A percentile compares a stretch with the other conserved stretches of the same genome.
Evolutionary conservation across 495 filamentous ascomycete genomes (phyloP).

Genomic region (Geopyxis carbonaria): DNA sequence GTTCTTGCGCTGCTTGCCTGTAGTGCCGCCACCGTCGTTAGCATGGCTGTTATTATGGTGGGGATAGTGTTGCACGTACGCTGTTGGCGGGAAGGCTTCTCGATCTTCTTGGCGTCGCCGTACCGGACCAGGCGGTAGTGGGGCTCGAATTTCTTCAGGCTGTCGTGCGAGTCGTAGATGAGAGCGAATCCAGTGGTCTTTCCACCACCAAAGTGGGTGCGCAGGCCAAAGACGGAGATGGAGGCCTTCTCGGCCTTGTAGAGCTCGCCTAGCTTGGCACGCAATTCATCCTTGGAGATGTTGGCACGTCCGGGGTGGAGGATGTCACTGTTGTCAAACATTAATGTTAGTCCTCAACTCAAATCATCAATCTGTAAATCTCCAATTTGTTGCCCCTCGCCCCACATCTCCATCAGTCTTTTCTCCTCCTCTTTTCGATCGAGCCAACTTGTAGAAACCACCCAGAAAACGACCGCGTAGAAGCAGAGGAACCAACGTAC

Average conservation of each 20-base stretch:
- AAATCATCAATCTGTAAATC: constrained; percentile 5
- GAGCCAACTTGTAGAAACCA: background rate
- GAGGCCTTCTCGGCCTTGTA: constrained; percentile 97
- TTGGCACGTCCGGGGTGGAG: constrained; percentile 97
- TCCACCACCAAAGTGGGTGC: constrained; percentile 96
- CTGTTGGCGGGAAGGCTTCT: constrained; percentile 93
- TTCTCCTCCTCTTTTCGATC: constrained; percentile 1
- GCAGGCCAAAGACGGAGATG: constrained; percentile 93
- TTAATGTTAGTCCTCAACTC: no score
- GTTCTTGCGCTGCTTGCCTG: constrained; percentile 99
- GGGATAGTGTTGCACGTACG: constrained; percentile 47
- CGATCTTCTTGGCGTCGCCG: constrained; percentile 77
- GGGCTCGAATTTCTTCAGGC: constrained; percentile 99
- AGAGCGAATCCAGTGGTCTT: constrained; percentile 98
- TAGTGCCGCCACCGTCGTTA: constrained; percentile 28
- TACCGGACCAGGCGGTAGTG: constrained; percentile 89
- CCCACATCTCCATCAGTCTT: background rate
- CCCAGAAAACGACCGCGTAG: no score
- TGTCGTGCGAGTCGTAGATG: constrained; percentile 91
- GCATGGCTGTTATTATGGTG: constrained; percentile 2
- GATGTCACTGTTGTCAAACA: constrained; percentile 59
- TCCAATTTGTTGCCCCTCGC: background rate
- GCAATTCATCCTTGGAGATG: constrained; percentile 97
- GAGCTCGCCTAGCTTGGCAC: constrained; percentile 76
- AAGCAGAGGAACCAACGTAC: constrained; percentile 46